Base-by-base conservation (phyloP, 1,284 basidiomycete species). In the Ustilago tritici region DNA sequence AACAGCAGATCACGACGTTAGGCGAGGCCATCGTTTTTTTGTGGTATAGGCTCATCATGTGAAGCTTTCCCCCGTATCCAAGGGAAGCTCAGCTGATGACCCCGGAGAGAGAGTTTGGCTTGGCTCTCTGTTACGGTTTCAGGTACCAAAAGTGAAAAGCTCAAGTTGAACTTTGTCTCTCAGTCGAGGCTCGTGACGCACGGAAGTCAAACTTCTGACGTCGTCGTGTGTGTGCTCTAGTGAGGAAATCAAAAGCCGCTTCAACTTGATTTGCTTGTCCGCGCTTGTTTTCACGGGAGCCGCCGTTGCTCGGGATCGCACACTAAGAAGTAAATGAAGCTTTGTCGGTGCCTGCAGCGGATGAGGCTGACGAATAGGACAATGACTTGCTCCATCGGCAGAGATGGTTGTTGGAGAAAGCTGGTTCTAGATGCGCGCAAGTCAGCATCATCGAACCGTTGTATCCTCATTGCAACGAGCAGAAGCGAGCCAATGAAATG, bases 341-440 rank as follows among this genome's bases (percentile, higher is more conserved):
- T 41, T 40, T 19, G 38, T 31, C 47, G 34, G 59, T 67, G 35
- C 65, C 65, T 67, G 59, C 65, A 55, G 58, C 65, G 65, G 59
- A 41, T 12, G 31, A 36, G 17, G 31, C 11, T 50, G 56, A 15
- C 17, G 56, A 46, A 47, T 23, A 17, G 4, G 9, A 28, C 3
- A 28, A 50, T 50, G 49, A 50, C 28, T 50, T 50, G 49, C 23
- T 50, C 49, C 31, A 50, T 50, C 49, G 49, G 49, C 49, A 50
- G 31, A 19, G 49, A 31, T 17, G 15, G 49, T 31, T 50, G 28
- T 31, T 14, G 15, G 12, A 32, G 31, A 50, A 50, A 14, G 28
- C 9, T 15, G 57, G 23, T 59, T 59, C 57, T 59, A 32, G 54
- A 41, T 41, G 56, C 38, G 53, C 46, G 61, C 53, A 64, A 52